Evolutionary conservation across 768 basidiomycete species (phyloP).

Genomic region (Lentinus tigrinus): DNA sequence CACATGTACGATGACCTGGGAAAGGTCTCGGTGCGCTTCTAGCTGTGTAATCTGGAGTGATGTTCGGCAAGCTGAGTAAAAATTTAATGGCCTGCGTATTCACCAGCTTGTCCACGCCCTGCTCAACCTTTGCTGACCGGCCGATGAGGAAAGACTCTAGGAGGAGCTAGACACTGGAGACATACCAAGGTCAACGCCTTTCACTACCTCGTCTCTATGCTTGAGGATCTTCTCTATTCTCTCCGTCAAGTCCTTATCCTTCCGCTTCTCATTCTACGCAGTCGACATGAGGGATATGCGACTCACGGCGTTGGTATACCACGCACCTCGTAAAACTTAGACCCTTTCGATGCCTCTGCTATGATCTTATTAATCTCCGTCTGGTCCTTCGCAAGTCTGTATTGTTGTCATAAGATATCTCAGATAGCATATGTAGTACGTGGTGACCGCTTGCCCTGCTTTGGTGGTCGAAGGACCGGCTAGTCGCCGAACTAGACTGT

Average conservation of each 20-base stretch:
- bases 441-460: slow-evolving; percentile 62
- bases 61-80: too few relatives aligned
- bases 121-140: slow-evolving; percentile 56
- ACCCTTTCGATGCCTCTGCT: slow-evolving; percentile 88
- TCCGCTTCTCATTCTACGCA: slow-evolving; percentile 80
- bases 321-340: slow-evolving; percentile 83
- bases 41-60: slow-evolving; percentile 69
- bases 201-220: slow-evolving; percentile 56
- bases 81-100: too few relatives aligned
- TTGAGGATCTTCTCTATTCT: slow-evolving; percentile 71
- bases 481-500: slow-evolving; percentile 72
- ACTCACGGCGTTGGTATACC: neutral
- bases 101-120: slow-evolving; percentile 68
- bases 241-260: slow-evolving; percentile 80
- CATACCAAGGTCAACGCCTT: slow-evolving; percentile 53
- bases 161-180: slow-evolving; percentile 20
- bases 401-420: neutral
- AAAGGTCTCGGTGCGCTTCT: slow-evolving; percentile 74
- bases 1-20: slow-evolving; percentile 86
- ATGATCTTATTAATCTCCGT: slow-evolving; percentile 86
- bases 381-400: slow-evolving; percentile 69
- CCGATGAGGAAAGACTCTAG: neutral
- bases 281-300: neutral
- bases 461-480: slow-evolving; percentile 89
- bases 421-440: neutral